Percentiles rank a stretch among this genome's conserved stretches.
These are phyloP conservation scores for Phytophthora ohioensis DNA, from an alignment of 352 stramenopile species.

Conservation along the genomic window DNA sequence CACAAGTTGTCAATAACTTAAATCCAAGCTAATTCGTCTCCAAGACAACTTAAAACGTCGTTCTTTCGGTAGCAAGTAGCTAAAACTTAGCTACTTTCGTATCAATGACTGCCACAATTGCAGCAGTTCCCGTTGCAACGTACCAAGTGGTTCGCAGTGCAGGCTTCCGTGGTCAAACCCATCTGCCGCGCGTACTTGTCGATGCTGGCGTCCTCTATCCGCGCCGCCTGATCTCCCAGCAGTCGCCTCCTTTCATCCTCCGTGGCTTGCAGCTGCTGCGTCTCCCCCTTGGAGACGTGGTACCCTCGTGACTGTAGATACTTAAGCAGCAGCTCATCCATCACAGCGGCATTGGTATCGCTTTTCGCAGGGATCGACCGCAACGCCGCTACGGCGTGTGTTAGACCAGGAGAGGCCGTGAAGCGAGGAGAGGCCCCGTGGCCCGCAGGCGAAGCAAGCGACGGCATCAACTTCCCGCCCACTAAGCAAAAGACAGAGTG, in stretches of 20 bases:
- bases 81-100: neutral
- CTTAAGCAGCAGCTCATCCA: conserved; percentile 78
- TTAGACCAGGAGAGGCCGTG: conserved; percentile 7
- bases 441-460: conserved; percentile 19
- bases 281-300: conserved; percentile 42
- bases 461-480: conserved; percentile 26
- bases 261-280: conserved; percentile 11
- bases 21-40: neutral
- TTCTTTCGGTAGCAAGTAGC: conserved; percentile 16
- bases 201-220: conserved; percentile 47
- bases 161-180: conserved; percentile 75
- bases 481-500: conserved; percentile 42
- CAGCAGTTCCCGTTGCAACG: conserved; percentile 23
- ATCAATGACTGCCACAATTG: neutral
- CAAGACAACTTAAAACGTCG: neutral
- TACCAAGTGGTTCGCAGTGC: conserved; percentile 79
- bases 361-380: conserved; percentile 15
- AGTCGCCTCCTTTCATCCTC: conserved; percentile 45
- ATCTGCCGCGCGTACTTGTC: conserved; percentile 71
- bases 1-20: conserved; percentile 26
- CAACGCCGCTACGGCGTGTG: conserved; percentile 14
- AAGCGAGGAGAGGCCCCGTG: conserved; percentile 20
- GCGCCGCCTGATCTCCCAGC: conserved; percentile 34
- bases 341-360: conserved; percentile 40
- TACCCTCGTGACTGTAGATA: conserved; percentile 72